These are phyloP conservation scores for Grifola frondosa DNA, from an alignment of 1,284 basidiomycete genomes.

Conservation along the genomic window DNA sequence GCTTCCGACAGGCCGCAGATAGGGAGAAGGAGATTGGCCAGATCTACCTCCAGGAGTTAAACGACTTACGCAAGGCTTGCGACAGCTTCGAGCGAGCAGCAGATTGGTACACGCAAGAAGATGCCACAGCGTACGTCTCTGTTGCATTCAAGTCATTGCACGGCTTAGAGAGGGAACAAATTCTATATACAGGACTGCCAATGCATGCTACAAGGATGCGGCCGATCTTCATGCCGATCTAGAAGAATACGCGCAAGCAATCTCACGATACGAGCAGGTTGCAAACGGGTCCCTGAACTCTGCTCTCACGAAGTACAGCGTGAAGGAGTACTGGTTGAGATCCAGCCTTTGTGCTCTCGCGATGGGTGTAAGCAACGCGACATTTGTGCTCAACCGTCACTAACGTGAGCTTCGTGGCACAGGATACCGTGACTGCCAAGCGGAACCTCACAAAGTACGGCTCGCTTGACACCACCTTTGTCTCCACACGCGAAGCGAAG, in stretches of 20 bases:
- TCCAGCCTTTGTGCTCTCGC: constrained; percentile 89
- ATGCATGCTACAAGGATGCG: constrained; percentile 93
- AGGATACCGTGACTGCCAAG: constrained; percentile 87
- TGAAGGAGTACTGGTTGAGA: constrained; percentile 96
- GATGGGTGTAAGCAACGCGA: constrained; percentile 63
- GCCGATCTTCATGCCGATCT: constrained; percentile 93
- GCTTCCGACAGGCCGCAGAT: constrained; percentile 97
- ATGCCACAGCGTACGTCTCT: constrained; percentile 84
- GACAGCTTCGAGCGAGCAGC: constrained; percentile 91
- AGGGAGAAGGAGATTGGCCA: constrained; percentile 96
- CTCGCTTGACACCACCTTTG: constrained; percentile 78
- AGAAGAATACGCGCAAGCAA: constrained; percentile 82
- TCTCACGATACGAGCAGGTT: constrained; percentile 88
- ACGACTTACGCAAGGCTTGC: constrained; percentile 79
- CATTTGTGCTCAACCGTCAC: not conserved
- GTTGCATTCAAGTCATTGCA: constrained; percentile 5
- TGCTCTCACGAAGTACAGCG: constrained; percentile 94
- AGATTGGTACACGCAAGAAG: constrained; percentile 98
- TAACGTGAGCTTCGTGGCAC: constrained; percentile 7
- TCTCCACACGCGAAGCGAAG: constrained; percentile 86
- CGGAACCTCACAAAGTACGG: constrained; percentile 77
- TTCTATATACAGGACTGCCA: constrained; percentile 73
- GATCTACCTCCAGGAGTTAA: constrained; percentile 81
- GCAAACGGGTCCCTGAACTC: constrained; percentile 84
- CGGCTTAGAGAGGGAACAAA: not conserved